Percentiles rank a stretch among this genome's conserved stretches.
Evolutionary conservation across 805 yeast species (phyloP).

Genomic region (Candida takata): DNA sequence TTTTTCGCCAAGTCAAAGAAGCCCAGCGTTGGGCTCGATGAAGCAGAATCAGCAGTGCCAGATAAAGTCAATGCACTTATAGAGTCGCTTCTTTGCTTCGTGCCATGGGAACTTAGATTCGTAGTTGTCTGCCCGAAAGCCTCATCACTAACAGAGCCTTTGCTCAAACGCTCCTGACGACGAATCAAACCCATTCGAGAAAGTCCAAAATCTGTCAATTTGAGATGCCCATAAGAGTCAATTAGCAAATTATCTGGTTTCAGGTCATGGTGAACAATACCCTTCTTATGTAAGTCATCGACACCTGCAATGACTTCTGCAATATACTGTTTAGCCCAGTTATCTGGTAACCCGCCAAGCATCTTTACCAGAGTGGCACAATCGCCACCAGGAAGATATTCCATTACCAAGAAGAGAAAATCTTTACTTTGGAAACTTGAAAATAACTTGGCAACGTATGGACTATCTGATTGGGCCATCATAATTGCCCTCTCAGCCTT

Average conservation of each 20-base stretch:
- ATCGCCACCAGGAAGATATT: slow-evolving; percentile 93
- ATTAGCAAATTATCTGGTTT: slow-evolving; percentile 92
- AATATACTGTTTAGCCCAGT: slow-evolving; percentile 79
- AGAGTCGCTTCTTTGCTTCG: slow-evolving; percentile 17
- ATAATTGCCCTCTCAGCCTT: slow-evolving; percentile 94
- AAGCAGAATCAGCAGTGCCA: slow-evolving; percentile 13
- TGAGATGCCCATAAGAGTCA: slow-evolving; percentile 81
- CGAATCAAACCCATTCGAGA: slow-evolving; percentile 84
- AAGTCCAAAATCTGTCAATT: slow-evolving; percentile 91
- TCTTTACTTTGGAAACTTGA: slow-evolving; percentile 86
- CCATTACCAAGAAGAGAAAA: slow-evolving; percentile 90
- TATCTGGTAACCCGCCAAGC: slow-evolving; percentile 76
- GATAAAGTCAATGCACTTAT: slow-evolving; percentile 17
- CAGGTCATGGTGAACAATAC: slow-evolving; percentile 90
- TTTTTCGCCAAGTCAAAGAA: slow-evolving; percentile 24
- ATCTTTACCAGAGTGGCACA: slow-evolving; percentile 78
- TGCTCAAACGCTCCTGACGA: slow-evolving; percentile 48
- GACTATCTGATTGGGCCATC: slow-evolving; percentile 93
- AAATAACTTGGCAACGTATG: slow-evolving; percentile 84
- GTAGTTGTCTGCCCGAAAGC: slow-evolving; percentile 15
- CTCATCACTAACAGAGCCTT: slow-evolving; percentile 16
- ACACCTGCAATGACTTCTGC: slow-evolving; percentile 91
- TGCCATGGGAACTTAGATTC: slow-evolving; percentile 4
- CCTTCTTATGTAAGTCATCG: slow-evolving; percentile 78
- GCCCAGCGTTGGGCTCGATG: slow-evolving; percentile 24